Evolutionary conservation across 2,329 filamentous ascomycete species (phyloP).

Genomic region (Davidsoniella virescens): DNA sequence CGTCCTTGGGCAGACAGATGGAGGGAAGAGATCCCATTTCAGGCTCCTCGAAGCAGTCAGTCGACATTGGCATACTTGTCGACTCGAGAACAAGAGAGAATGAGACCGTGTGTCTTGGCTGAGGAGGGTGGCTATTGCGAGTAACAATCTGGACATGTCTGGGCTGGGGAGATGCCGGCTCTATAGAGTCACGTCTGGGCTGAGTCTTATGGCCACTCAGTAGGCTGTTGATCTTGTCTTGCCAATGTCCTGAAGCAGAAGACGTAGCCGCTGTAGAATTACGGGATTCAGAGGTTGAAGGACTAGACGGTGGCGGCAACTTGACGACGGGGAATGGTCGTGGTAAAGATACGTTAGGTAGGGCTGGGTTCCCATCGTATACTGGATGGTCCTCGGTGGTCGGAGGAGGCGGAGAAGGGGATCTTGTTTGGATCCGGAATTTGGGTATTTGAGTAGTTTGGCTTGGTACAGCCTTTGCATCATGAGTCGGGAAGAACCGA

Average conservation of each 20-base stretch:
- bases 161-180: neutral
- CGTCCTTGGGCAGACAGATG: constrained; percentile 48
- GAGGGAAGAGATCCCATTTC: constrained; percentile 64
- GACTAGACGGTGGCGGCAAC: constrained; percentile 43
- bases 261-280: neutral
- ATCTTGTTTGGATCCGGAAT: constrained; percentile 26
- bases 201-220: constrained; percentile 35
- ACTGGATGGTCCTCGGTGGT: constrained; percentile 55
- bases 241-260: constrained; percentile 35
- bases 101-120: neutral
- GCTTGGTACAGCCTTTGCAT: constrained; percentile 27
- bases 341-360: constrained; percentile 55
- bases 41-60: constrained; percentile 67
- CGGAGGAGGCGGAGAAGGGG: constrained; percentile 57
- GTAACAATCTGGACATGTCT: neutral
- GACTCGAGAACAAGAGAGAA: neutral
- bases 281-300: neutral
- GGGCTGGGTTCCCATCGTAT: constrained; percentile 48
- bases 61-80: constrained; percentile 46
- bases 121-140: neutral
- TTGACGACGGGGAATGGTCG: constrained; percentile 61
- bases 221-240: constrained; percentile 68
- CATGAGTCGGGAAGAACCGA: constrained; percentile 44
- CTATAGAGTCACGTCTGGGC: constrained; percentile 3
- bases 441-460: neutral